Percentiles rank a stretch among this genome's conserved stretches.
phyloP scores from a whole-genome alignment of 345 rosid species.

The Mangifera indica region DNA sequence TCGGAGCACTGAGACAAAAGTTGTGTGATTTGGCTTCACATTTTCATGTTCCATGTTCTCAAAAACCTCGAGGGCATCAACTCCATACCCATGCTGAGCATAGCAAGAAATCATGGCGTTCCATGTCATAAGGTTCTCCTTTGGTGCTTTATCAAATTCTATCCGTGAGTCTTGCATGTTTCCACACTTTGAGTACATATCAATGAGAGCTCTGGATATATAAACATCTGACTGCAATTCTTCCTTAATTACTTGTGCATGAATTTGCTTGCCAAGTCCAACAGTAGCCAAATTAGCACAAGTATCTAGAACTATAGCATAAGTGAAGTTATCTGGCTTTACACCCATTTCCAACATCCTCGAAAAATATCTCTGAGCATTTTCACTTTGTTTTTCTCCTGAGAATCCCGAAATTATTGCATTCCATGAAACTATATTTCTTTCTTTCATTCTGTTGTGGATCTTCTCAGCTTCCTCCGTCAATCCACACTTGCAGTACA shows the following conservation, averaged over 20 bases:
- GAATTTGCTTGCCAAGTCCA: conserved; percentile 86
- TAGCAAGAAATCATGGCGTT: conserved; percentile 88
- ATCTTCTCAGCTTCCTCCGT: conserved; percentile 69
- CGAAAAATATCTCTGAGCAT: conserved; percentile 67
- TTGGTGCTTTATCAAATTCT: conserved; percentile 63
- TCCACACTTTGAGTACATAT: conserved; percentile 97
- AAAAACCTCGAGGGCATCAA: conserved; percentile 63
- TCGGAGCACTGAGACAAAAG: conserved; percentile 86
- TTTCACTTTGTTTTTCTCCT: conserved; percentile 63
- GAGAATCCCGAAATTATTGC: conserved; percentile 85
- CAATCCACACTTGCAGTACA: conserved; percentile 85
- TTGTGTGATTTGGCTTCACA: conserved; percentile 69
- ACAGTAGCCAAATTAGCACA: conserved; percentile 80
- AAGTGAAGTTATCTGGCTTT: conserved; percentile 80
- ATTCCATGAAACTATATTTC: conserved; percentile 64
- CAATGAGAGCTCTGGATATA: conserved; percentile 85
- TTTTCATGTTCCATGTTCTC: conserved; percentile 55
- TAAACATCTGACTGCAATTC: conserved; percentile 70
- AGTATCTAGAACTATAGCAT: conserved; percentile 77
- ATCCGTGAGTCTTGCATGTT: conserved; percentile 64
- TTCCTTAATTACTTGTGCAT: conserved; percentile 72
- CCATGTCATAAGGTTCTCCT: conserved; percentile 84
- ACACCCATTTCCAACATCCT: conserved; percentile 63
- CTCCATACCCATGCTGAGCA: conserved; percentile 84
- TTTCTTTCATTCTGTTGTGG: conserved; percentile 52